Evolutionary conservation across 208 protist species (phyloP), one percentile per base, ranked within the genome.

Genomic region (Acanthamoeba castellanii): DNA sequence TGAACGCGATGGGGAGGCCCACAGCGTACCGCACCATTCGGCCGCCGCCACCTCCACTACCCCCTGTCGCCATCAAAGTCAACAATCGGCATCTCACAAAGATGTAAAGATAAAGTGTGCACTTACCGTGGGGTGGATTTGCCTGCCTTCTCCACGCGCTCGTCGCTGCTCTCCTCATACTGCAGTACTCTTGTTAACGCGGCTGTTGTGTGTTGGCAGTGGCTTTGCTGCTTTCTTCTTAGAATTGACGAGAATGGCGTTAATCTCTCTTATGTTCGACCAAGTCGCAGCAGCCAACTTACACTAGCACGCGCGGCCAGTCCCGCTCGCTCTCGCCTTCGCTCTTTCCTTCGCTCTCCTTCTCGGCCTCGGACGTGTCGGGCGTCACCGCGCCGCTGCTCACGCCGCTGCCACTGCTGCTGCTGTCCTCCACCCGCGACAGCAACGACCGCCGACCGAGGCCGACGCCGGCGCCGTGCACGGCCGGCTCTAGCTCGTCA

Each of bases 1-100:
- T 82, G 74, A 82, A 82, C 42, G 74, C 74, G 42, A 82, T 18
- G 6, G 74, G 74, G 37, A 82, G 74, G 22, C 74, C 74, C 34
- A 82, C 74, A 20, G 37, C 74, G 25, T 82, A 82, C 14, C 22
- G 7, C 34, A 82, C 18, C 74, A 27, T 7, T 9, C 74, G 18
- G 5, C 30, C 37, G 1, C 74, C 74, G 37, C 74, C 64, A 72
- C 64, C 64, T 5, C 64, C 64, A 9, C 64, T 34, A n/a, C 64
- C 11, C 64, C 64, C 64, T 34, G 64, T 7, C 57, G 52, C 2
- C 52, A 59, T 13, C 57, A 27, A 11, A 18, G 22, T 27, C 20
- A n/a, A 1, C 22, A 64, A n/a, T 64, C 16, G 16, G 3, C 7
- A 64, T 16, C 22, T 64, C 7, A 27, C 22, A 20, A 27, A 64